Percentiles rank a stretch among this genome's conserved stretches.
Evolutionary conservation across 768 basidiomycete species (phyloP).

Genomic region (Leccinum longicurvipes): DNA sequence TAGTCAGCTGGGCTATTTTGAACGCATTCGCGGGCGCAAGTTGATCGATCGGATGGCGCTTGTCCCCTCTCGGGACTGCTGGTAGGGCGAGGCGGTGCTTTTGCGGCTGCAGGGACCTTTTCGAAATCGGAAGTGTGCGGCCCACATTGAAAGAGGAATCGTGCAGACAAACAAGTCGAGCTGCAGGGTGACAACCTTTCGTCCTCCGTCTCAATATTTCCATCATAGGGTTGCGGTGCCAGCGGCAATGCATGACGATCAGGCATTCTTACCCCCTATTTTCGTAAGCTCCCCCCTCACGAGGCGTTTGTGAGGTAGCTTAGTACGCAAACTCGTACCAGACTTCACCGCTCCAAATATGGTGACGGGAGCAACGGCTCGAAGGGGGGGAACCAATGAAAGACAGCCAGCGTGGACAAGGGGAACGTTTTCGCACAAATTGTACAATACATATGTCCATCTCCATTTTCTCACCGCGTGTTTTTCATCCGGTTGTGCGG

Average conservation of each 20-base stretch:
- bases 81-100: background rate
- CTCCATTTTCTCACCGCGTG: constrained; percentile 5
- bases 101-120: constrained; percentile 4
- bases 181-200: background rate
- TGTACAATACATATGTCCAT: background rate
- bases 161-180: background rate
- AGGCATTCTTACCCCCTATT: background rate
- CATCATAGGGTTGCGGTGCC: background rate
- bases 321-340: background rate
- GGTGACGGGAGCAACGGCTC: background rate
- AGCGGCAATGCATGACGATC: background rate
- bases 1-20: background rate
- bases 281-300: constrained; percentile 9
- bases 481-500: constrained; percentile 9
- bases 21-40: constrained; percentile 3
- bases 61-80: too few relatives aligned
- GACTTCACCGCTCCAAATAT: background rate
- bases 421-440: background rate
- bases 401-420: background rate
- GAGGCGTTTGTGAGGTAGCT: constrained; percentile 24
- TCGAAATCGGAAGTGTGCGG: background rate
- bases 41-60: background rate
- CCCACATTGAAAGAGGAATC: background rate
- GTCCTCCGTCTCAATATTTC: background rate
- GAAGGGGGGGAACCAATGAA: background rate